Percentiles rank a stretch among this genome's conserved stretches.
phyloP scores from a whole-genome alignment of 768 basidiomycete species.

The Podaxis pistillaris region DNA sequence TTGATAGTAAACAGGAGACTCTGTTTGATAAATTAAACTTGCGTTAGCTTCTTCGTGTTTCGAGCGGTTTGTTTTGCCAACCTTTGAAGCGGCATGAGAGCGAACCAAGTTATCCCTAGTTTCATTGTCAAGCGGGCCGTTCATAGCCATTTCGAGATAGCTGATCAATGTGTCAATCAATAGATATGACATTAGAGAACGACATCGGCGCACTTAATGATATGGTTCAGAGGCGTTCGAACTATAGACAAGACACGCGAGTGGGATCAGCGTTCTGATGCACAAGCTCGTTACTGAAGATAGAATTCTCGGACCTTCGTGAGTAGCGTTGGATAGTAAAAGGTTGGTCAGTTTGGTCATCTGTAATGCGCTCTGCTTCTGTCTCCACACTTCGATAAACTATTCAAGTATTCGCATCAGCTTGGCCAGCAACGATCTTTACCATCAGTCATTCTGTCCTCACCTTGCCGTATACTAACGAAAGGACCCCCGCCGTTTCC shows the following conservation, averaged over 20 bases:
- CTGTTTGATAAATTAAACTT: constrained; percentile 26
- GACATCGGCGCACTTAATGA: constrained; percentile 60
- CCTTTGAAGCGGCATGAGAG: constrained; percentile 77
- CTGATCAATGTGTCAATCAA: constrained; percentile 28
- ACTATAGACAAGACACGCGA: constrained; percentile 35
- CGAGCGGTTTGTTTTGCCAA: constrained; percentile 17
- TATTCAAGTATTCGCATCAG: constrained; percentile 23
- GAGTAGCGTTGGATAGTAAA: constrained; percentile 76
- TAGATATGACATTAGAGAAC: not conserved
- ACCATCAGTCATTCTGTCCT: not conserved
- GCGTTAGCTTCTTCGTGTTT: constrained; percentile 4
- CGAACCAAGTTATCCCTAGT: constrained; percentile 72
- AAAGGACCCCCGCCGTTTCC: constrained; percentile 77
- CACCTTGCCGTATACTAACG: constrained; percentile 76
- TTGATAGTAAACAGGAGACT: constrained; percentile 81
- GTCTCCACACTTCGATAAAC: constrained; percentile 86
- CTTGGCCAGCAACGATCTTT: not conserved
- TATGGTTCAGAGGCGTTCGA: constrained; percentile 76
- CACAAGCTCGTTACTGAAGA: not conserved
- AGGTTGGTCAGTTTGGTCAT: constrained; percentile 73
- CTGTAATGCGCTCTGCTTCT: constrained; percentile 73
- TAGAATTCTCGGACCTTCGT: constrained; percentile 54
- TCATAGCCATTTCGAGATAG: constrained; percentile 78
- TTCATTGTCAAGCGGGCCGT: constrained; percentile 69
- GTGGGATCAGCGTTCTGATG: not conserved